Conservation (phyloP, 495 filamentous ascomycete genomes). For the Penicillium angulare region DNA sequence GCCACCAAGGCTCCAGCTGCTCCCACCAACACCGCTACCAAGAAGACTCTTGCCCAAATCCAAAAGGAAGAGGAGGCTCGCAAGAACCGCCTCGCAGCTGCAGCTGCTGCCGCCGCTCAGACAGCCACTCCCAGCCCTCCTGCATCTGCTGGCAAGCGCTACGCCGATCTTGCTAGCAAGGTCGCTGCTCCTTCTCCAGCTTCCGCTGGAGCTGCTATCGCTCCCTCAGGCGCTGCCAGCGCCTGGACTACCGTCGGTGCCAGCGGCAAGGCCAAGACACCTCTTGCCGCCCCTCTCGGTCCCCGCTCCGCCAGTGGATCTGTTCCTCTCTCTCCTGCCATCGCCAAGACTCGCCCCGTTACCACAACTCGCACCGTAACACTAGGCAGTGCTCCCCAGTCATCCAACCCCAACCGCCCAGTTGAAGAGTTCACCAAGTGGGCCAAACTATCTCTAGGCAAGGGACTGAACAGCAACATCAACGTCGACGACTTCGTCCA, state of each 20-base stretch:
- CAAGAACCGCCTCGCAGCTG: constrained; percentile 66
- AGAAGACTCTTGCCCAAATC: constrained; percentile 94
- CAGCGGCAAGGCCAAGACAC: constrained; percentile 81
- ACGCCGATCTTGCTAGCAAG: constrained; percentile 94
- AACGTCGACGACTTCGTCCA: constrained; percentile 79
- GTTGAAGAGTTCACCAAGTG: constrained; percentile 92
- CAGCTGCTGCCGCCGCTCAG: constrained; percentile 54
- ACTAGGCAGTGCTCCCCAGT: constrained; percentile 27
- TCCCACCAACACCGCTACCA: constrained; percentile 47
- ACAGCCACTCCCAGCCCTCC: constrained; percentile 45
- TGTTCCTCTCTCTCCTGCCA: constrained; percentile 39
- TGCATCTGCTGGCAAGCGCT: constrained; percentile 74
- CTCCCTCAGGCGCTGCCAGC: constrained; percentile 36
- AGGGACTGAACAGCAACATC: constrained; percentile 59
- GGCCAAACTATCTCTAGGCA: constrained; percentile 70
- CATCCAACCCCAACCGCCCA: constrained; percentile 55
- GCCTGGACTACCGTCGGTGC: constrained; percentile 98
- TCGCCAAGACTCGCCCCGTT: constrained; percentile 28
- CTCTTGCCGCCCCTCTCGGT: constrained; percentile 54
- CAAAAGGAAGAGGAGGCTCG: constrained; percentile 94
- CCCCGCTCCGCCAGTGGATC: constrained; percentile 56
- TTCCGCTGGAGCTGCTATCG: constrained; percentile 22
- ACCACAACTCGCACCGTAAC: constrained; percentile 36
- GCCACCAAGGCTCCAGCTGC: constrained; percentile 56
- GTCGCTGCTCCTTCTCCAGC: constrained; percentile 37